Evolutionary conservation across 768 basidiomycete genomes (phyloP), one percentile per base, ranked within the genome.

Genomic region (Tylopilus plumbeoviolaceoides): DNA sequence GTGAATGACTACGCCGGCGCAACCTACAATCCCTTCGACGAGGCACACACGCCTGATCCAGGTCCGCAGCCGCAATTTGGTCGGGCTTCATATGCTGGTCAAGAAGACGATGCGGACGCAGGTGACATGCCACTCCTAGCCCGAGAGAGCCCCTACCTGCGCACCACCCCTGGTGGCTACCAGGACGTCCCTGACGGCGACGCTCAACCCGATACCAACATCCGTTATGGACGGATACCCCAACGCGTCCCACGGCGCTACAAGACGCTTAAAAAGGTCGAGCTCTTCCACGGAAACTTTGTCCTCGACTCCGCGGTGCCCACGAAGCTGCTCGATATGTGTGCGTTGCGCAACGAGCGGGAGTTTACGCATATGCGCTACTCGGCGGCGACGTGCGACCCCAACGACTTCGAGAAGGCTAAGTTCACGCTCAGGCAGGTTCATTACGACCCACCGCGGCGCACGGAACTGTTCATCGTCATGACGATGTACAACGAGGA

Each of bases 401-500:
- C 95, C 7, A 93, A 98, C 70, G 85, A 91, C 64, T 98, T 98
- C 69, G 79, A 85, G 62, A 75, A 83, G 25, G 70, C 80, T 11
- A 84, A 88, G 1, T 98, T 95, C 72, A 90, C 91, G 0, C 77
- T 98, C 7, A 83, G 95, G 3, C 95, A 95, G 67, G 78, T 83
- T n/a, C 82, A 91, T 61, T 95, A 95, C 68, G 90, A 95, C 61
- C 93, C 93, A 0, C 88, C 91, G 0, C 77, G 95, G 18, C 78
- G 88, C 31, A 97, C 95, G 31, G 95, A 98, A 70, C 75, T 98
- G 15, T 95, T 97, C 72, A 95, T 98, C 60, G 95, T 97, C 40
- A 88, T 98, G 82, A 98, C 95, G 14, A 97, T 98, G 94, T 97
- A 95, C 69, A 95, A 97, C 63, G 93, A 93, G 63, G 84, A 91